These are phyloP conservation scores for Eucalyptus marginata DNA, from an alignment of 345 rosid genomes.

Conservation along the genomic window DNA sequence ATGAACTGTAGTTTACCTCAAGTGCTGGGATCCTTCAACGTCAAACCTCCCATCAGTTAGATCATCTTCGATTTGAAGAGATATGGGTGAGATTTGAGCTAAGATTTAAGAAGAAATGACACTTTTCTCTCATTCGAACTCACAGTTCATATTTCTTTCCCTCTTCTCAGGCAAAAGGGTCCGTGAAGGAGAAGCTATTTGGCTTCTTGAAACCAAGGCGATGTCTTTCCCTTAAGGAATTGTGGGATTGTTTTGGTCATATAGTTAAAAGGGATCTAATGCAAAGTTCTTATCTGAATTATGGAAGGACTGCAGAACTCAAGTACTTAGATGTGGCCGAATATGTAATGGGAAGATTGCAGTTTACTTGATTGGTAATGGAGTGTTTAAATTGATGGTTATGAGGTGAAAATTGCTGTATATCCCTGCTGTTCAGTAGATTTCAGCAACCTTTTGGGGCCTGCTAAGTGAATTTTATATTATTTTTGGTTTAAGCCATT, in stretches of 20 bases:
- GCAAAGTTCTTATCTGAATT: not conserved
- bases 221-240: not conserved
- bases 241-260: not conserved
- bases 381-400: not conserved
- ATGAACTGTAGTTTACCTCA: not conserved
- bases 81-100: not conserved
- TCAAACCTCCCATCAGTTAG: not conserved
- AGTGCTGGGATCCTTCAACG: not conserved
- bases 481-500: not conserved
- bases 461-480: not conserved
- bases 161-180: not conserved
- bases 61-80: not conserved
- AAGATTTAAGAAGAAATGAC: not conserved
- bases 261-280: not conserved
- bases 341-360: not conserved
- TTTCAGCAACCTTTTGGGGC: not conserved
- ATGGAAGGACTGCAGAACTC: not conserved
- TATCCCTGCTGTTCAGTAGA: not conserved
- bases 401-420: not conserved
- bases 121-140: not conserved
- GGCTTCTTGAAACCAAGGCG: not conserved
- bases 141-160: not conserved
- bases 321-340: not conserved
- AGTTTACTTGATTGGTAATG: not conserved
- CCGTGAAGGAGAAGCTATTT: not conserved